Conservation (phyloP, 1,139 yeast species). For the Hemisphaericaspora lyxosophila region DNA sequence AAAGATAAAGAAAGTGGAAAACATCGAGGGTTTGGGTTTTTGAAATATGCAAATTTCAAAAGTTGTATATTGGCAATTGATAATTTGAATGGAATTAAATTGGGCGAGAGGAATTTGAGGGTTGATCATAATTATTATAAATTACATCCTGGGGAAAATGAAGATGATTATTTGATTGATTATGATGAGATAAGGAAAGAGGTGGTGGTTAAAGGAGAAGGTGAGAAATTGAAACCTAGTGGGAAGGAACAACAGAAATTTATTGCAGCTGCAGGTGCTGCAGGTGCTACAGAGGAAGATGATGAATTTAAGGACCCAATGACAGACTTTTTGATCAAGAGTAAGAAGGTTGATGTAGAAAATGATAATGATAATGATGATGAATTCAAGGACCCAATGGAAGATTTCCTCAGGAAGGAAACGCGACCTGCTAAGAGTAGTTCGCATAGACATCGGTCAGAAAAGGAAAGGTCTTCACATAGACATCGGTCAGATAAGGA, state of each 20-base stretch:
- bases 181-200: constrained; percentile 25
- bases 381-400: constrained; percentile 22
- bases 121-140: constrained; percentile 79
- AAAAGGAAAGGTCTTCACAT: constrained; percentile 4
- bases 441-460: background rate
- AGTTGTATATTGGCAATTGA: constrained; percentile 87
- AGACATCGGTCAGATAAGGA: constrained; percentile 6
- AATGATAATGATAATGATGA: constrained; percentile 17
- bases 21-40: constrained; percentile 75
- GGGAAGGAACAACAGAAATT: constrained; percentile 3
- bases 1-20: constrained; percentile 68
- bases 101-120: constrained; percentile 56
- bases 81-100: constrained; percentile 71
- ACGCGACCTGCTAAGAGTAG: constrained; percentile 13
- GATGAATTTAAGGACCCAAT: constrained; percentile 23
- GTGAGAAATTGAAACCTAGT: background rate
- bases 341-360: constrained; percentile 16
- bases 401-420: constrained; percentile 10
- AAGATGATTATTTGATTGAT: constrained; percentile 39
- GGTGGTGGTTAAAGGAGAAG: constrained; percentile 12
- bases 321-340: constrained; percentile 14
- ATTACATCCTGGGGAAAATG: constrained; percentile 53
- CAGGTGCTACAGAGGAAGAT: constrained; percentile 4
- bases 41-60: constrained; percentile 79
- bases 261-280: constrained; percentile 6